Percentiles rank a stretch among this genome's conserved stretches.
phyloP scores from a whole-genome alignment of 306 rosid genomes.

The Astragalus glycyphyllos region DNA sequence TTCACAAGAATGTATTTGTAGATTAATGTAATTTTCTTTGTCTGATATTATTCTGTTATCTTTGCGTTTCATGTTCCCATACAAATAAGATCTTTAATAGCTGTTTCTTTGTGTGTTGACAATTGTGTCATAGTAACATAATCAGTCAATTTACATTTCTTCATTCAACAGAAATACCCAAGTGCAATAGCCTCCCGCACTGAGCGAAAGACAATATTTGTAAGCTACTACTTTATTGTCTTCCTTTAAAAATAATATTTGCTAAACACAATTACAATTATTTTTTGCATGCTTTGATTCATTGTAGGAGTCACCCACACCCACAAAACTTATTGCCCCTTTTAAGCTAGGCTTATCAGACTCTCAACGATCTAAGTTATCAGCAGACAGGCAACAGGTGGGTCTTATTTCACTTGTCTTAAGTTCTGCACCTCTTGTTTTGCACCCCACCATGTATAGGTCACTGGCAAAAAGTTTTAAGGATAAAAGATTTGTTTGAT shows the following conservation, averaged over 20 bases:
- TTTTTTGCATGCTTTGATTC: slow-evolving; percentile 30
- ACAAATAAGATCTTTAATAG: slow-evolving; percentile 7
- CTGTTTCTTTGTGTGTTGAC: slow-evolving; percentile 29
- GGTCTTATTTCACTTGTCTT: slow-evolving; percentile 37
- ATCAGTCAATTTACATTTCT: slow-evolving; percentile 32
- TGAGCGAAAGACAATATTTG: slow-evolving; percentile 71
- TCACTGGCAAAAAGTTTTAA: slow-evolving; percentile 1
- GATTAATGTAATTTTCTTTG: slow-evolving; percentile 21
- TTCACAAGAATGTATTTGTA: not conserved
- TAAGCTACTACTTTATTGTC: slow-evolving; percentile 50
- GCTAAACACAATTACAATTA: not conserved
- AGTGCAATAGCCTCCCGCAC: slow-evolving; percentile 57
- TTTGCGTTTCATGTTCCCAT: slow-evolving; percentile 10
- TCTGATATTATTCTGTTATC: slow-evolving; percentile 27
- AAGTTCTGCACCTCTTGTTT: slow-evolving; percentile 25
- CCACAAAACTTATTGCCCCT: slow-evolving; percentile 69
- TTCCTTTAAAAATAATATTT: slow-evolving; percentile 29
- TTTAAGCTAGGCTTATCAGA: slow-evolving; percentile 70
- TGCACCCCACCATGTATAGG: not conserved
- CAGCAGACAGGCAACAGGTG: slow-evolving; percentile 90
- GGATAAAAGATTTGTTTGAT: not conserved
- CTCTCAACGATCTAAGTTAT: slow-evolving; percentile 76
- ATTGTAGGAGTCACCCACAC: slow-evolving; percentile 92
- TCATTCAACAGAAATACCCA: slow-evolving; percentile 68
- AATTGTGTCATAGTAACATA: slow-evolving; percentile 11